phyloP scores from a whole-genome alignment of 495 filamentous ascomycete species.

The Chaetomidium leptoderma region DNA sequence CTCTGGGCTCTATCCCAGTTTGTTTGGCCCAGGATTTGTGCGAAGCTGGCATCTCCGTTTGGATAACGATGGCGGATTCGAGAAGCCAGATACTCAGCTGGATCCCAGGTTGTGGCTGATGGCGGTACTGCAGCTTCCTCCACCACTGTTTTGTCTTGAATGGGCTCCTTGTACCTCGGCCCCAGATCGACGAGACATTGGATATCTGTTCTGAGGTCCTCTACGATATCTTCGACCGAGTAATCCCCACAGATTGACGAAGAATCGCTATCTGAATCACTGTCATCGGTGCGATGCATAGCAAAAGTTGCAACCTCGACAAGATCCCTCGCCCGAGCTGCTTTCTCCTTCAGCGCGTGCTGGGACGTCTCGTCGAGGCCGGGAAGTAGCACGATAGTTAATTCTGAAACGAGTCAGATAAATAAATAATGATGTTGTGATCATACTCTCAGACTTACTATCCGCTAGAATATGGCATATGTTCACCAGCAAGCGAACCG shows the following conservation, averaged over 20 bases:
- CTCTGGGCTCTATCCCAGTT: background rate
- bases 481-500: background rate
- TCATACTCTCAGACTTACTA: background rate
- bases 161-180: background rate
- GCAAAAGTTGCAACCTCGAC: background rate
- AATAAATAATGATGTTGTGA: background rate
- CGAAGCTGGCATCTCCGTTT: background rate
- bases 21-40: background rate
- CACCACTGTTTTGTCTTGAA: background rate
- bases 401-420: background rate
- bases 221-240: background rate
- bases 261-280: background rate
- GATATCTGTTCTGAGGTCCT: background rate
- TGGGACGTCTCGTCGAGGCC: background rate
- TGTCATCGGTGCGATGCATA: background rate
- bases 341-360: background rate
- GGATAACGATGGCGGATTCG: slow-evolving; percentile 4
- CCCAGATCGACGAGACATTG: background rate
- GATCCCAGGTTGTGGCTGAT: background rate
- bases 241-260: background rate
- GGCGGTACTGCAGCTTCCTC: background rate
- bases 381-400: background rate
- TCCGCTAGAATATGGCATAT: background rate
- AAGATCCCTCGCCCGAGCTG: background rate
- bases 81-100: background rate